Conservation (phyloP, 2,329 filamentous ascomycete genomes). For the Colletotrichum trifolii region DNA sequence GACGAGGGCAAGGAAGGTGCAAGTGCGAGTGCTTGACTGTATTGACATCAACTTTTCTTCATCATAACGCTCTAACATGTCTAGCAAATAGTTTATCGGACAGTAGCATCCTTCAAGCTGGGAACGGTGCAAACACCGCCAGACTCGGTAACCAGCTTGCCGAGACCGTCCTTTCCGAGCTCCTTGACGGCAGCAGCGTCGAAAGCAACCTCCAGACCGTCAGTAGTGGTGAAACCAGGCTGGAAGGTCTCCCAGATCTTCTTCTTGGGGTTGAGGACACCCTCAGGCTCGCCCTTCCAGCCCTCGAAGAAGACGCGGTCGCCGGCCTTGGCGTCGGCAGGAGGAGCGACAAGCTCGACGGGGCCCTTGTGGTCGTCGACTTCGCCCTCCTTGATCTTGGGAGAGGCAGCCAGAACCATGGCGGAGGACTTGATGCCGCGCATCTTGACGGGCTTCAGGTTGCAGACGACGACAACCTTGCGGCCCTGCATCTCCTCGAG, state of each 20-base stretch:
- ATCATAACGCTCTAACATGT: constrained; percentile 8
- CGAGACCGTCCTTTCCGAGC: constrained; percentile 75
- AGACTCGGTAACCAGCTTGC: constrained; percentile 78
- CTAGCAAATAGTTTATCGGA: constrained; percentile 69
- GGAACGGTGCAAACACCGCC: constrained; percentile 87
- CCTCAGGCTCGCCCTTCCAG: constrained; percentile 93
- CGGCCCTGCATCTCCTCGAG: constrained; percentile 96
- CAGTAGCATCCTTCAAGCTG: constrained; percentile 81
- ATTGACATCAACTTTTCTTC: constrained; percentile 5
- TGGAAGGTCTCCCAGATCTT: constrained; percentile 99
- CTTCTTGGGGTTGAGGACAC: constrained; percentile 97
- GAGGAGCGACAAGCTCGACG: constrained; percentile 91
- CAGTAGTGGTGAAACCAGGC: constrained; percentile 93
- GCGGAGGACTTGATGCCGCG: constrained; percentile 81
- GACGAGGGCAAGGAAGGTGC: too few species aligned
- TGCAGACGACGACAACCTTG: constrained; percentile 95
- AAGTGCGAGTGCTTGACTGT: too few species aligned
- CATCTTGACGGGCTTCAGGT: constrained; percentile 99
- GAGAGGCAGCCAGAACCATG: constrained; percentile 96
- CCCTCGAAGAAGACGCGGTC: constrained; percentile 94
- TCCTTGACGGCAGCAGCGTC: constrained; percentile 82
- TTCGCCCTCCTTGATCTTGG: constrained; percentile 83
- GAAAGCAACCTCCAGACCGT: constrained; percentile 84
- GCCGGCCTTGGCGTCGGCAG: constrained; percentile 81
- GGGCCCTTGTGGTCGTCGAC: constrained; percentile 87